These are phyloP conservation scores for Chimonanthus praecox DNA, from an alignment of 164 flowering plant species.

Conservation along the genomic window DNA sequence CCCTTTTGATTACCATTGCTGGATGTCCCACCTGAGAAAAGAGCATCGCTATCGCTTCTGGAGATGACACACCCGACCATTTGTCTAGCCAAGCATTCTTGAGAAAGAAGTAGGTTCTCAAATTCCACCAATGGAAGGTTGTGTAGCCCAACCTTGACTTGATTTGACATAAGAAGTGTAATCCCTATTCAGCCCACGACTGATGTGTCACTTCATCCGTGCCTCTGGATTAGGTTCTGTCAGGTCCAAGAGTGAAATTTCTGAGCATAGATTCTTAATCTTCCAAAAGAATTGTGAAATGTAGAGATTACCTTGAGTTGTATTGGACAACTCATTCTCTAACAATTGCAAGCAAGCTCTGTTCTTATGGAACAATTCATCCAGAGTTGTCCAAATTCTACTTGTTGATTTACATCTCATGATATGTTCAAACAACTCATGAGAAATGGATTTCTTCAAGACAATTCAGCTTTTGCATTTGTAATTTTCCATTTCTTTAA, in stretches of 20 bases:
- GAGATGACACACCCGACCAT: constrained; percentile 1
- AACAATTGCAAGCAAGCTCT: constrained; percentile 1
- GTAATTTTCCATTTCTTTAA: not conserved
- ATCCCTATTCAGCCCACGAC: constrained; percentile 5
- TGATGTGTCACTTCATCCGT: constrained; percentile 5
- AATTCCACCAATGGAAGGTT: constrained; percentile 9
- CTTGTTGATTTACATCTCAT: not conserved
- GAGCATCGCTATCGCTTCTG: not conserved
- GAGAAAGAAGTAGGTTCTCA: constrained; percentile 8
- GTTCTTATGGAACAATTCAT: constrained; percentile 10
- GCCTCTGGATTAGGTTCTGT: constrained; percentile 3
- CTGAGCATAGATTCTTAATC: constrained; percentile 5
- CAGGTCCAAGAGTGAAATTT: constrained; percentile 1
- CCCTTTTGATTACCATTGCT: too few species aligned
- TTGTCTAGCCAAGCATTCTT: constrained; percentile 5
- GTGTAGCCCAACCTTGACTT: not conserved
- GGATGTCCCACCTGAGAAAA: not conserved
- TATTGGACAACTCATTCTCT: constrained; percentile 8
- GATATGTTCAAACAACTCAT: constrained; percentile 1
- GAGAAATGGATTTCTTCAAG: not conserved
- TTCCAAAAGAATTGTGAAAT: constrained; percentile 7
- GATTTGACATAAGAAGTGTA: not conserved
- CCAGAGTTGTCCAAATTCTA: constrained; percentile 5
- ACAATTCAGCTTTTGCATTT: not conserved
- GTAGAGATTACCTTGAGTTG: constrained; percentile 8